Conservation (phyloP, 2,329 filamentous ascomycete species). For the Pseudophaeomoniella oleicola region DNA sequence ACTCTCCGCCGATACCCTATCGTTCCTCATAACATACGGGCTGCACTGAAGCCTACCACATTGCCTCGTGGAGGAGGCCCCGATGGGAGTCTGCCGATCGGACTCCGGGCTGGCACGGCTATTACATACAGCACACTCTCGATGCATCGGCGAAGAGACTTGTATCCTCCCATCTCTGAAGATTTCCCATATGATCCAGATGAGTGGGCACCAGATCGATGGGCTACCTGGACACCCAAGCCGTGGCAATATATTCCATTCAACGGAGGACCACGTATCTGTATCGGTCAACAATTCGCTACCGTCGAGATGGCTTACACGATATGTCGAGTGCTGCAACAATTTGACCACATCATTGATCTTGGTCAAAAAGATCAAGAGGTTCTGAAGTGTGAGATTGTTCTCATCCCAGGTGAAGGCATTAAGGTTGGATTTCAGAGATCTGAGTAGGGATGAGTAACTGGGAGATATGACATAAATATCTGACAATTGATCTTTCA, state of each 20-base stretch:
- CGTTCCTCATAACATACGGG: constrained; percentile 66
- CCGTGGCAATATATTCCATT: constrained; percentile 40
- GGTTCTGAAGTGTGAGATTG: constrained; percentile 9
- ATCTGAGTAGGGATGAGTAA: not conserved
- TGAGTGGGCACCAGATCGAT: constrained; percentile 35
- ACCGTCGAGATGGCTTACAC: constrained; percentile 43
- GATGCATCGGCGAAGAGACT: constrained; percentile 35
- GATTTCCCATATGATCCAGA: constrained; percentile 24
- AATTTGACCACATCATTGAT: constrained; percentile 23
- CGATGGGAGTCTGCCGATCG: constrained; percentile 29
- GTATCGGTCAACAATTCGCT: constrained; percentile 45
- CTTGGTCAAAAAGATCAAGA: too few relatives aligned
- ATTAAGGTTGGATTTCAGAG: constrained; percentile 11
- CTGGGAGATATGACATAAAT: not conserved
- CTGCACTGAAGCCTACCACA: constrained; percentile 57
- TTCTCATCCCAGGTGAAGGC: constrained; percentile 11
- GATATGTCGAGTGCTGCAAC: constrained; percentile 26
- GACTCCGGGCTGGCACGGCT: constrained; percentile 31
- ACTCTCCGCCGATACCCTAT: constrained; percentile 62
- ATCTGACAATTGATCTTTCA: not conserved
- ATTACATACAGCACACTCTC: constrained; percentile 36
- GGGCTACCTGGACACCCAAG: constrained; percentile 36
- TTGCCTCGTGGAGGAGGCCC: constrained; percentile 50
- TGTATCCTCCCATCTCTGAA: constrained; percentile 29
- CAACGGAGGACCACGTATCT: constrained; percentile 38